These are phyloP conservation scores for Phaffia australis DNA, from an alignment of 768 basidiomycete genomes.

Conservation along the genomic window DNA sequence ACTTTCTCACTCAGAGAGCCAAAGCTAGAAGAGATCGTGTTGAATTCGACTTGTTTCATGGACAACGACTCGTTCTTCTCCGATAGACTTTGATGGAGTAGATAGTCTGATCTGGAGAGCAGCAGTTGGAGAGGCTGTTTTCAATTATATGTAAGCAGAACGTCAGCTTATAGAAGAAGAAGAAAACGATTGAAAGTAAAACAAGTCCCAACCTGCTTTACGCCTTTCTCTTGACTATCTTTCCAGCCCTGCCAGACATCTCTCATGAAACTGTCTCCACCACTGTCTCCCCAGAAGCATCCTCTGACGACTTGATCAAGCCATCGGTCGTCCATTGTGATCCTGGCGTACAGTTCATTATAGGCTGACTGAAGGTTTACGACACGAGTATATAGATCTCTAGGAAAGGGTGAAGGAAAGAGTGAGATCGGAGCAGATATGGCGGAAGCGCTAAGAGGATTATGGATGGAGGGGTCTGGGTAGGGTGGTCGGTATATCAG, in stretches of 20 bases:
- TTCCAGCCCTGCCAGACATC: constrained; percentile 82
- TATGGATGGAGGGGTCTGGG: constrained; percentile 40
- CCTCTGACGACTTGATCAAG: constrained; percentile 58
- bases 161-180: neutral
- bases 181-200: neutral
- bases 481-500: constrained; percentile 64
- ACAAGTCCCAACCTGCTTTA: constrained; percentile 45
- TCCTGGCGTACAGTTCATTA: constrained; percentile 71
- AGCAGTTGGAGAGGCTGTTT: constrained; percentile 70
- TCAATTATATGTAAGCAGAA: neutral
- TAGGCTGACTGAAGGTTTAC: constrained; percentile 60
- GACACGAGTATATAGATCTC: constrained; percentile 56
- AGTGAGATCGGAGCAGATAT: constrained; percentile 86
- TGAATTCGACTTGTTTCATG: constrained; percentile 95
- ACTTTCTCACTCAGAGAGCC: constrained; percentile 52
- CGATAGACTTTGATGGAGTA: constrained; percentile 51
- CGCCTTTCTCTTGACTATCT: constrained; percentile 53
- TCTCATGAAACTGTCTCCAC: constrained; percentile 70
- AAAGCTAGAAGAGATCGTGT: constrained; percentile 88
- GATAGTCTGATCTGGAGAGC: constrained; percentile 87
- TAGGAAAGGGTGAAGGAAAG: constrained; percentile 77
- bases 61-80: constrained; percentile 27
- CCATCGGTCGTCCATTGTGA: constrained; percentile 68
- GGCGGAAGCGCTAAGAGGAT: constrained; percentile 50
- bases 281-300: constrained; percentile 51